phyloP scores from a whole-genome alignment of 2,329 filamentous ascomycete genomes.

The Fusarium sp. region DNA sequence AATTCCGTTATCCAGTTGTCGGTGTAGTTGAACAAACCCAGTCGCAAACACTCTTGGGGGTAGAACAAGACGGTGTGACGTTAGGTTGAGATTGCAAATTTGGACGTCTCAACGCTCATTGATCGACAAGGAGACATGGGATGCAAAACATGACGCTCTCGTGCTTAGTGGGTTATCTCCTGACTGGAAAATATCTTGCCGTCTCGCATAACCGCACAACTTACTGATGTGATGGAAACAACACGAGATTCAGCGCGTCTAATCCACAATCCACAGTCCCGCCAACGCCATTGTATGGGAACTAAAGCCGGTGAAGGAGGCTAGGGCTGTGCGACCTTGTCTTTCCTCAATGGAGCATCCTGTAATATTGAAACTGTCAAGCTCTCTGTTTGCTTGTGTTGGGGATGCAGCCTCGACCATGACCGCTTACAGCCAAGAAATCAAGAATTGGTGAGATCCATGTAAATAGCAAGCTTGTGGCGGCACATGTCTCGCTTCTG shows the following conservation, averaged over 20 bases:
- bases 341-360: neutral
- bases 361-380: neutral
- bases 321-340: neutral
- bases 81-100: neutral
- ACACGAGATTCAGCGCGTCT: neutral
- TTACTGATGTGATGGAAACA: neutral
- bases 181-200: neutral
- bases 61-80: slow-evolving; percentile 36
- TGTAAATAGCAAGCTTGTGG: neutral
- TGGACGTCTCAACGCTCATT: neutral
- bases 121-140: neutral
- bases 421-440: neutral
- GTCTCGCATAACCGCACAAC: neutral
- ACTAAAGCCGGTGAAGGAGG: neutral
- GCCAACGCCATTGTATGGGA: neutral
- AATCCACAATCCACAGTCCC: neutral
- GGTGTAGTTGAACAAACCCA: slow-evolving; percentile 19
- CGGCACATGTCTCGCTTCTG: slow-evolving; percentile 3
- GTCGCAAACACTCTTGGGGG: neutral
- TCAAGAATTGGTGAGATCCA: neutral
- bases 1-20: slow-evolving; percentile 7
- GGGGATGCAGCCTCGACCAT: neutral
- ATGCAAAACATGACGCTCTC: slow-evolving; percentile 1
- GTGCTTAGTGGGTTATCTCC: slow-evolving; percentile 3
- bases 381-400: slow-evolving; percentile 2